Evolutionary conservation across 2,329 filamentous ascomycete genomes (phyloP).

Genomic region (Incumbomyces lentus): DNA sequence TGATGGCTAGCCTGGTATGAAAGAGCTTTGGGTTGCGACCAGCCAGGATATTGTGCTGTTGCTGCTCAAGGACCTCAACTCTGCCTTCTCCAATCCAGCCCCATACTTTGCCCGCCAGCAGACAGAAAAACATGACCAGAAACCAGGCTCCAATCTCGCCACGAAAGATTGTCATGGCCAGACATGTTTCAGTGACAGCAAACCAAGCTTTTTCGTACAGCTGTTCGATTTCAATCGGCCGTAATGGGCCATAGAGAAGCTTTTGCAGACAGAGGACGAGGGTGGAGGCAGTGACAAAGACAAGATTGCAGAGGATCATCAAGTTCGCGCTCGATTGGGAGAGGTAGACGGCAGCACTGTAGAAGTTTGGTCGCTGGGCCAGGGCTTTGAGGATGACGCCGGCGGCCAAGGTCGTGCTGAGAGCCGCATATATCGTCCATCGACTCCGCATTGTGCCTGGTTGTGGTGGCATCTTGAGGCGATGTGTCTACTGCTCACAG

Average conservation of each 20-base stretch:
- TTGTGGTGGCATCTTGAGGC: slow-evolving; percentile 4
- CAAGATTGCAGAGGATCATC: slow-evolving; percentile 86
- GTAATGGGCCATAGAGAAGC: slow-evolving; percentile 78
- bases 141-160: slow-evolving; percentile 94
- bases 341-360: slow-evolving; percentile 92
- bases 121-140: slow-evolving; percentile 85
- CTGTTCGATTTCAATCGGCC: slow-evolving; percentile 91
- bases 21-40: slow-evolving; percentile 71
- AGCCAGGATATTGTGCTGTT: slow-evolving; percentile 51
- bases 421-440: slow-evolving; percentile 3
- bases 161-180: slow-evolving; percentile 96
- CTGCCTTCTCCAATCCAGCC: slow-evolving; percentile 95
- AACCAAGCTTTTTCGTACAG: slow-evolving; percentile 98
- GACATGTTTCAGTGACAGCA: slow-evolving; percentile 87
- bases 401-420: slow-evolving; percentile 55
- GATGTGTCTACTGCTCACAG: not conserved
- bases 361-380: slow-evolving; percentile 93
- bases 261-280: slow-evolving; percentile 81
- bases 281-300: slow-evolving; percentile 67
- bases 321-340: slow-evolving; percentile 93
- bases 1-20: slow-evolving; percentile 69
- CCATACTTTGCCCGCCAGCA: slow-evolving; percentile 94
- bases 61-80: slow-evolving; percentile 89
- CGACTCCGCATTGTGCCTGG: slow-evolving; percentile 3
- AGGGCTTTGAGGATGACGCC: slow-evolving; percentile 82